Evolutionary conservation across 1,284 basidiomycete species (phyloP), one percentile per base, ranked within the genome.

Genomic region (Caloboletus firmus): DNA sequence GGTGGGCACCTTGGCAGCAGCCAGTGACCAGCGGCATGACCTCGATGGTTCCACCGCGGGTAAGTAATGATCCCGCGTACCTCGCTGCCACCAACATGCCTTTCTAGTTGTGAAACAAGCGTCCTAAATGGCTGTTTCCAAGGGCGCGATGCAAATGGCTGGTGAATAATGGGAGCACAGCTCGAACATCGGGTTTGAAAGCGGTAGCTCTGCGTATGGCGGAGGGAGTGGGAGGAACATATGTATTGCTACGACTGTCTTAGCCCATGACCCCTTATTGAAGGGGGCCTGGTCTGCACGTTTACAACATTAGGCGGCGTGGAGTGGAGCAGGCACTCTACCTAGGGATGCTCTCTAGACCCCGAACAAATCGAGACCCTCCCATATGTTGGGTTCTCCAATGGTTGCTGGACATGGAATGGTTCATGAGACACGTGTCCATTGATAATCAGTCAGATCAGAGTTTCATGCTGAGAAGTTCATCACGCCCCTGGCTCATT

Each of bases 81-180:
- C 59, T 88, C 18, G 82, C 76, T 5, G 89, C 89, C 89, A 92
- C 67, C 89, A 91, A 63, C 88, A 88, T 55, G 89, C 89, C 3
- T 88, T 93, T 80, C 74, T 89, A 71, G 75, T 78, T 48, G 90
- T 90, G 48, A 92, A 92, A 68, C 91, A 92, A 66, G 84, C 90
- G 3, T 92, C 91, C 65, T 89, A 92, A 70, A 83, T 86, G 75
- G 86, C 89, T 11, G 87, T 91, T 45, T 90, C 90, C 6, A 90
- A 91, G 67, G 89, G 92, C 61, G 91, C 91, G 12, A 87, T 92
- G 80, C 85, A 83, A 2, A 81, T 83, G 13, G 90, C 90, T 13
- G 88, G 80, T 24, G 91, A 93, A 49, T 89, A 92, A 65, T 92
- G 91, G 91, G 91, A 93, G 65, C 83, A 89, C 39, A 80, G 83